Evolutionary conservation across 2,329 filamentous ascomycete species (phyloP), one percentile per base, ranked within the genome.

Genomic region (Trichoderma sp.): DNA sequence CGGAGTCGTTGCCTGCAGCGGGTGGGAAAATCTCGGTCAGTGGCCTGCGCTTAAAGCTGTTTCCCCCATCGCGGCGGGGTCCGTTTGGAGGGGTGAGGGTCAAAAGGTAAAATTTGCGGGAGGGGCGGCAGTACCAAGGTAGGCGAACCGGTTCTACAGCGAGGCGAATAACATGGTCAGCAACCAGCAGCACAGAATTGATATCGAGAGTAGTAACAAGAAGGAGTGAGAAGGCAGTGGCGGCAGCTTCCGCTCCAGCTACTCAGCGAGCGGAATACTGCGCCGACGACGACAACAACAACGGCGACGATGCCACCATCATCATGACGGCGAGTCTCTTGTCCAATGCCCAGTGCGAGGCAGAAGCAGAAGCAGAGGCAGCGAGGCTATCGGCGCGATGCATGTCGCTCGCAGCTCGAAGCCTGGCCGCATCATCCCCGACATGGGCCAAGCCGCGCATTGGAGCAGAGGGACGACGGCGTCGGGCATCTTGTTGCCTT

Each of bases 81-180:
- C 43, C 44, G 54, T 66, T 68, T 68, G 67, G 70, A 67, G 65
- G 64, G 67, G 52, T 64, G 51, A 63, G 59, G 50, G 61, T 47
- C 52, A 64, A 56, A 51, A 39, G 2, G 52, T 54, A 57, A 50
- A 63, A 48, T 48, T 64, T 63, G 60, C 51, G 60, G 70, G 66
- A 44, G 67, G 71, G 68, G 69, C 68, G 68, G 71, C 77, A 81
- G 76, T 96, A 98, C 95, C 94, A 87, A 99, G 92, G 84, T 96
- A 90, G 87, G 95, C 94, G 87, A 91, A 98, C 78, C 91, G 89
- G 87, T 99, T 99, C 95, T 98, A 72, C 17, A 61, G 26, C 3
- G 39, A 44, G n/a, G 39, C 30, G 39, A 28, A 52, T 39, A 39
- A 24, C 21, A 24, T 24, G 12, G 55, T 64, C 56, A 65, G 63